Percentiles rank a stretch among this genome's conserved stretches.
Evolutionary conservation across 352 stramenopile species (phyloP).

Genomic region (Peronospora farinosa): DNA sequence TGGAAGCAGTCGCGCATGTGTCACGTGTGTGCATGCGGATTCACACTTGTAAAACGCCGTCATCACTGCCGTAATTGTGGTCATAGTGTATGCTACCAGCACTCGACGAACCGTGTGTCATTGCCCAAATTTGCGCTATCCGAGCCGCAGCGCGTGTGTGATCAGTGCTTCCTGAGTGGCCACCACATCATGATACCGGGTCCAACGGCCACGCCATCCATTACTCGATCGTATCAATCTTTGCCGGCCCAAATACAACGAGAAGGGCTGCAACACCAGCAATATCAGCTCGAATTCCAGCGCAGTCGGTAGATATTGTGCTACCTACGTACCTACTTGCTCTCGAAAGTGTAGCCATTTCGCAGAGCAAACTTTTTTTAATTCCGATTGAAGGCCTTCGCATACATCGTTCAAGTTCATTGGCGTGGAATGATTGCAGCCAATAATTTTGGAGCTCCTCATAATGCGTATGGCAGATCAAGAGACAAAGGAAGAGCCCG

Average conservation of each 20-base stretch:
- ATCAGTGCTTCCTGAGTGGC: slow-evolving; percentile 72
- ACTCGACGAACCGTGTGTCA: slow-evolving; percentile 74
- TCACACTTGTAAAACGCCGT: slow-evolving; percentile 65
- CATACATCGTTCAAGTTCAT: slow-evolving; percentile 23
- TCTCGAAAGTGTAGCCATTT: slow-evolving; percentile 24
- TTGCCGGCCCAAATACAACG: slow-evolving; percentile 32
- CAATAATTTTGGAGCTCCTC: slow-evolving; percentile 4
- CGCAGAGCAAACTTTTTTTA: slow-evolving; percentile 9
- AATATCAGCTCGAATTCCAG: slow-evolving; percentile 27
- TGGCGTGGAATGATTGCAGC: slow-evolving; percentile 5
- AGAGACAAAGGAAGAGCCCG: slow-evolving; percentile 30
- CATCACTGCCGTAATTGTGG: slow-evolving; percentile 82
- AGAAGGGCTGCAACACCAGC: slow-evolving; percentile 30
- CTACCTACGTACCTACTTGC: neutral
- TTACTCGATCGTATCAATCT: slow-evolving; percentile 38
- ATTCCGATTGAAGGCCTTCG: slow-evolving; percentile 29
- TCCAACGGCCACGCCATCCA: slow-evolving; percentile 27
- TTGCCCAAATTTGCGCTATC: slow-evolving; percentile 65
- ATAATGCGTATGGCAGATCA: slow-evolving; percentile 16
- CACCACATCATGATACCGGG: slow-evolving; percentile 42
- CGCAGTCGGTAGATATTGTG: slow-evolving; percentile 20
- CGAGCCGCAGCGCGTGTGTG: slow-evolving; percentile 70
- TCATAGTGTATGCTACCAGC: slow-evolving; percentile 61
- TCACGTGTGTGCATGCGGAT: slow-evolving; percentile 54
- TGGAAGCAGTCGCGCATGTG: slow-evolving; percentile 73